Evolutionary conservation across 2,329 filamentous ascomycete species (phyloP).

Genomic region (Epichloe glyceriae): DNA sequence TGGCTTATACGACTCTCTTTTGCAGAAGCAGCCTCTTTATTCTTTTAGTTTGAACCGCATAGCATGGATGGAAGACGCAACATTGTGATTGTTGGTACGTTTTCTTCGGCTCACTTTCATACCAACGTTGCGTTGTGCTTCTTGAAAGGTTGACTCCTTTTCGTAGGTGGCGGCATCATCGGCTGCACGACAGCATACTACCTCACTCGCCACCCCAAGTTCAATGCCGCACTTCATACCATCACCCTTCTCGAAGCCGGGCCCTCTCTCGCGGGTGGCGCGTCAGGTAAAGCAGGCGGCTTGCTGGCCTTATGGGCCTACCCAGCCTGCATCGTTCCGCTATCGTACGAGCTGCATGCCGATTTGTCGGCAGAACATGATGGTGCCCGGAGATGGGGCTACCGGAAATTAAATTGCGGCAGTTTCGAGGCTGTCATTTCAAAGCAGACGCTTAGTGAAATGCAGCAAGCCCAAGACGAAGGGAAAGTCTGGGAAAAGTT

Average conservation of each 20-base stretch:
- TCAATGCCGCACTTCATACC: constrained; percentile 58
- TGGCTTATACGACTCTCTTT: too few species aligned
- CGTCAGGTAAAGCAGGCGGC: constrained; percentile 89
- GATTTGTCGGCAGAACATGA: constrained; percentile 75
- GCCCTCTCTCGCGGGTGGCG: constrained; percentile 70
- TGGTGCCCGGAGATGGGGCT: constrained; percentile 74
- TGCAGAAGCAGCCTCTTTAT: too few species aligned
- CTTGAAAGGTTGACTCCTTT: neutral
- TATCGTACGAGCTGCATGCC: constrained; percentile 73
- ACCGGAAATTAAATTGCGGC: constrained; percentile 66
- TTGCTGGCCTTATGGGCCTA: constrained; percentile 88
- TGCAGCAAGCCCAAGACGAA: constrained; percentile 12
- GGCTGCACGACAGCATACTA: constrained; percentile 87
- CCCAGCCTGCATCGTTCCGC: constrained; percentile 66
- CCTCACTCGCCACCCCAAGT: constrained; percentile 72
- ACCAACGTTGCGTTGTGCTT: neutral
- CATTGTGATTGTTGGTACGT: constrained; percentile 38
- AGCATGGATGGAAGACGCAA: constrained; percentile 26
- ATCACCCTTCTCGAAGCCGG: constrained; percentile 82
- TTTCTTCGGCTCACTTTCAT: neutral
- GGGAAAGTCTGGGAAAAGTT: constrained; percentile 46
- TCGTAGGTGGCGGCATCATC: constrained; percentile 75
- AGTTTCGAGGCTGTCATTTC: constrained; percentile 31
- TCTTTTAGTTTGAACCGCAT: neutral
- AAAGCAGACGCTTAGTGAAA: constrained; percentile 20